Conservation (phyloP, 345 rosid species). For the Sapria himalayana region DNA sequence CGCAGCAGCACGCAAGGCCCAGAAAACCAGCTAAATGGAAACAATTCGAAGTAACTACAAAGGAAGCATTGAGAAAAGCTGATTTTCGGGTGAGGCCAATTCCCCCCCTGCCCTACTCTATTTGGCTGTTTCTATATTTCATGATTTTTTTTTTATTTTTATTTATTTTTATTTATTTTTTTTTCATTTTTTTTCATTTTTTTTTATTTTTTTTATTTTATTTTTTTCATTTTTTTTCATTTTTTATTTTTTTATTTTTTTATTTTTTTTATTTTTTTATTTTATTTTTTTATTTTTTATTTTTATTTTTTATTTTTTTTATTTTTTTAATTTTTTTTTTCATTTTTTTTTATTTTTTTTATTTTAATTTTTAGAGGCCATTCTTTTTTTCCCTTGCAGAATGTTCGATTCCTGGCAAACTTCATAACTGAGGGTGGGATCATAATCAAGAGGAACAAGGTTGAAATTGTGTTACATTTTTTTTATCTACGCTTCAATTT, state of each 20-base stretch:
- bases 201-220: not conserved
- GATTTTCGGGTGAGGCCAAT: not conserved
- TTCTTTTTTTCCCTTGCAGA: slow-evolving; percentile 31
- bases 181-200: not conserved
- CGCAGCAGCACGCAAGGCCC: too few relatives aligned
- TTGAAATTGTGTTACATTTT: too few relatives aligned
- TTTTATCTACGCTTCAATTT: too few relatives aligned
- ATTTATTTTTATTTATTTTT: not conserved
- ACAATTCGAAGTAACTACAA: too few relatives aligned
- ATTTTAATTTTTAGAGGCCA: not conserved
- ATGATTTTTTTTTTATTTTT: too few relatives aligned
- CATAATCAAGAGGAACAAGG: slow-evolving; percentile 61
- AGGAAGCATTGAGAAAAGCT: too few relatives aligned
- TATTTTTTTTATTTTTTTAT: not conserved
- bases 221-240: too few relatives aligned
- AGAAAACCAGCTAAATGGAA: too few relatives aligned
- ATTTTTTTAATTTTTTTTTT: not conserved
- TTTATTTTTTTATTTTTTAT: not conserved
- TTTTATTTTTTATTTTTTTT: not conserved
- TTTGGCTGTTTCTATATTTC: not conserved
- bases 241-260: too few relatives aligned
- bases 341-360: not conserved
- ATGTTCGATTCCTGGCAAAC: slow-evolving; percentile 65
- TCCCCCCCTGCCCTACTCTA: not conserved
- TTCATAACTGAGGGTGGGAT: slow-evolving; percentile 78